Conservation (phyloP, 352 stramenopile genomes). For the Phytophthora idaei region DNA sequence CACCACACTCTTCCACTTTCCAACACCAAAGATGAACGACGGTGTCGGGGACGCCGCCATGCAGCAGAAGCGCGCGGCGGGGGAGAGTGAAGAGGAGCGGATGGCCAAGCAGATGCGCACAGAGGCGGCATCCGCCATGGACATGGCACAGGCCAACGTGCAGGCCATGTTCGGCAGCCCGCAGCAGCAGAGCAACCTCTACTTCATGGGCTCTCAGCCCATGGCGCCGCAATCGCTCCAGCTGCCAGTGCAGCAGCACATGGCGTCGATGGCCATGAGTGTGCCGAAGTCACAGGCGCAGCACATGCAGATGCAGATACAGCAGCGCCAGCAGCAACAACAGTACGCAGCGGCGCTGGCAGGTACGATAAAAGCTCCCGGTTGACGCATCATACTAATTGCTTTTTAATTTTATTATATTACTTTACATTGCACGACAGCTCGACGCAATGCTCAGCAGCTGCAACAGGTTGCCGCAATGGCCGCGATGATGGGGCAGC, state of each 20-base stretch:
- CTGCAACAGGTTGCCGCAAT: conserved; percentile 26
- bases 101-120: conserved; percentile 43
- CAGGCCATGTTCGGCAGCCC: conserved; percentile 32
- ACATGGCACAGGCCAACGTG: conserved; percentile 25
- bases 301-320: conserved; percentile 43
- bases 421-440: conserved; percentile 13
- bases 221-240: conserved; percentile 35
- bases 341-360: conserved; percentile 41
- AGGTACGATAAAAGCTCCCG: conserved; percentile 10
- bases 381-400: background rate
- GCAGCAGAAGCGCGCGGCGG: conserved; percentile 35
- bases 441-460: conserved; percentile 32
- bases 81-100: conserved; percentile 30
- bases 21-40: conserved; percentile 26
- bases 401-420: background rate
- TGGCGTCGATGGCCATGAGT: conserved; percentile 34
- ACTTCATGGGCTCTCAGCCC: conserved; percentile 40
- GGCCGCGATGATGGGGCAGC: conserved; percentile 26
- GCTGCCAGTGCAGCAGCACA: conserved; percentile 25
- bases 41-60: conserved; percentile 10
- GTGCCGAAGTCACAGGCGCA: conserved; percentile 33
- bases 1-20: conserved; percentile 17
- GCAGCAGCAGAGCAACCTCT: conserved; percentile 30
- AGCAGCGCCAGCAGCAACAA: conserved; percentile 44
- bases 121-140: conserved; percentile 10